phyloP scores from a whole-genome alignment of 139 green algal species.

The Gonium pectorale region DNA sequence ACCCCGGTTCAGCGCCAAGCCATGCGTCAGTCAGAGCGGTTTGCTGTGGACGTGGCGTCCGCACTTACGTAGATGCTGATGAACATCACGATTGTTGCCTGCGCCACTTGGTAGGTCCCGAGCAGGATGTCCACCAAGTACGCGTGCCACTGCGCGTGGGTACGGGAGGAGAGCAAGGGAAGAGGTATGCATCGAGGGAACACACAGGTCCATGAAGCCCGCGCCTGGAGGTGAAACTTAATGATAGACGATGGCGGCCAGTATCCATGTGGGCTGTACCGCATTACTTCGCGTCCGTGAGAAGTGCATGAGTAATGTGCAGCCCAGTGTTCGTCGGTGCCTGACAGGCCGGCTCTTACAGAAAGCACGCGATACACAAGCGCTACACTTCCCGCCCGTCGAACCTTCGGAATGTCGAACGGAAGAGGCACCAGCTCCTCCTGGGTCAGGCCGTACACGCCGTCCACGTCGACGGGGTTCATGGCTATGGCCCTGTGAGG shows the following conservation, averaged over 20 bases:
- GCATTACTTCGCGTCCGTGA: not conserved
- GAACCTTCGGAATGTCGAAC: constrained; percentile 27
- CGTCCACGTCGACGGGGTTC: constrained; percentile 6
- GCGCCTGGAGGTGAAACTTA: not conserved
- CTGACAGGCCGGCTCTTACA: not conserved
- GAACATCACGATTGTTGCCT: constrained; percentile 56
- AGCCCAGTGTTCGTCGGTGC: not conserved
- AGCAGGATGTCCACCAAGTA: constrained; percentile 25
- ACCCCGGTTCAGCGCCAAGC: too few relatives aligned
- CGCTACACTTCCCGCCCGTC: not conserved
- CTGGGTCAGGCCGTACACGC: constrained; percentile 1
- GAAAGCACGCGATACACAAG: not conserved
- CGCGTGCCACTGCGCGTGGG: constrained; percentile 23
- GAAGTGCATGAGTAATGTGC: not conserved
- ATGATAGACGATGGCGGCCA: not conserved
- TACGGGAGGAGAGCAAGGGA: not conserved
- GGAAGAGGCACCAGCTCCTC: constrained; percentile 45
- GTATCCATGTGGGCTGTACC: not conserved
- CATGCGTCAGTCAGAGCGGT: not conserved
- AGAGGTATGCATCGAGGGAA: not conserved
- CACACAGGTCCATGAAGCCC: not conserved
- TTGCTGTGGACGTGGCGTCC: not conserved
- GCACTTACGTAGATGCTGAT: constrained; percentile 30
- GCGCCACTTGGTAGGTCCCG: constrained; percentile 35
- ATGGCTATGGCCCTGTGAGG: constrained; percentile 4